Evolutionary conservation across 1,139 yeast species (phyloP).

Genomic region (Candida mesenterica): DNA sequence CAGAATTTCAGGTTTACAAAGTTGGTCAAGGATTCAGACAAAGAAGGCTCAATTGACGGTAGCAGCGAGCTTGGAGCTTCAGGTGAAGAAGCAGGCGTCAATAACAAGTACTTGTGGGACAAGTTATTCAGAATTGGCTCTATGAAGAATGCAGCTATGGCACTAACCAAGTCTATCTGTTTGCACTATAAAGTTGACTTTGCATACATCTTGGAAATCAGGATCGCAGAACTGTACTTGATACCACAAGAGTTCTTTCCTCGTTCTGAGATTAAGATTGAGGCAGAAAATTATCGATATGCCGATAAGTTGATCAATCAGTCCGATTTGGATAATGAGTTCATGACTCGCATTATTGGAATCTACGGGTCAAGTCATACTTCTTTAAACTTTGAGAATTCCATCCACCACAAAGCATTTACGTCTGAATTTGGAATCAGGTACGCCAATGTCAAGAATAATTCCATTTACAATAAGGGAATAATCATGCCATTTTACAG

Average conservation of each 20-base stretch:
- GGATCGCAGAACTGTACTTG: conserved; percentile 46
- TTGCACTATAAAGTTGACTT: conserved; percentile 42
- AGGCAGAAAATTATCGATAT: conserved; percentile 42
- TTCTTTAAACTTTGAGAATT: conserved; percentile 38
- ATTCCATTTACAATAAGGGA: conserved; percentile 44
- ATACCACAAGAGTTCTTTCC: conserved; percentile 45
- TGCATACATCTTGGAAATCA: conserved; percentile 57
- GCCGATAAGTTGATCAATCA: conserved; percentile 33
- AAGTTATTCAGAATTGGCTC: conserved; percentile 40
- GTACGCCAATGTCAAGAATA: conserved; percentile 28
- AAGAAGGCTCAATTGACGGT: not conserved
- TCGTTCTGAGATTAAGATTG: conserved; percentile 33
- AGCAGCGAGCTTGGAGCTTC: too few species aligned
- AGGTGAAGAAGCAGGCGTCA: conserved; percentile 10
- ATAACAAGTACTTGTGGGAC: conserved; percentile 33
- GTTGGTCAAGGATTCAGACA: conserved; percentile 19
- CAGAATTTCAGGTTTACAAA: conserved; percentile 42
- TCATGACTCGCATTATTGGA: conserved; percentile 51
- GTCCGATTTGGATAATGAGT: conserved; percentile 22
- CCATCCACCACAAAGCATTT: conserved; percentile 49
- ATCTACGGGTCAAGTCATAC: conserved; percentile 35
- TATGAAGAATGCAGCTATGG: conserved; percentile 41
- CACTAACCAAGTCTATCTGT: conserved; percentile 41
- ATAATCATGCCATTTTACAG: conserved; percentile 52
- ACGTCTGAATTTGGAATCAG: conserved; percentile 55